Conservation (phyloP, 2,329 filamentous ascomycete species). For the Ophiostoma ips region DNA sequence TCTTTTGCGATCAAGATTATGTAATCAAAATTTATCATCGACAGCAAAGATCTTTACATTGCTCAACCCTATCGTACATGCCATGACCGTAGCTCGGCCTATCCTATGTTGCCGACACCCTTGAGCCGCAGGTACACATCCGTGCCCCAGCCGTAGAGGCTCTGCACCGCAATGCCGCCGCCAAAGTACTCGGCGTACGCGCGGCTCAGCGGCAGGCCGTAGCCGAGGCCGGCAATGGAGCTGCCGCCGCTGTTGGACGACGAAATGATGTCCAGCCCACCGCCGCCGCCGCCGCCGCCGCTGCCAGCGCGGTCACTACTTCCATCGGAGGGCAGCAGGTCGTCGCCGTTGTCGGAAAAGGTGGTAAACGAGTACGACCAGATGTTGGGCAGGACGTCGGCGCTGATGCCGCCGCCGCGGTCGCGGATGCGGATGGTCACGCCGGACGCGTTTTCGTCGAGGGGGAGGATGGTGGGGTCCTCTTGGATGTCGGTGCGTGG, state of each 20-base stretch:
- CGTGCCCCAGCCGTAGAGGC: slow-evolving; percentile 80
- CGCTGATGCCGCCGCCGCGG: slow-evolving; percentile 82
- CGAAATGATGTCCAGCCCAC: slow-evolving; percentile 63
- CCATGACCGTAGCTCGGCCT: no score
- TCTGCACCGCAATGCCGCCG: slow-evolving; percentile 89
- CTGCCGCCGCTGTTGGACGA: slow-evolving; percentile 57
- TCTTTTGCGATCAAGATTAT: no score
- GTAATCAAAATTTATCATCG: no score
- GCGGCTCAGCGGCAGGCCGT: slow-evolving; percentile 76
- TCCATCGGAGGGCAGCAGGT: slow-evolving; percentile 18
- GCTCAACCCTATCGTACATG: not conserved
- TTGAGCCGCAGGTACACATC: slow-evolving; percentile 55
- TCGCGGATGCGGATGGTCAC: slow-evolving; percentile 94
- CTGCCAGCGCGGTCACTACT: no score
- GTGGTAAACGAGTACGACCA: slow-evolving; percentile 98
- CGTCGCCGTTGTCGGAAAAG: slow-evolving; percentile 56
- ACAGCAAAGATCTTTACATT: no score
- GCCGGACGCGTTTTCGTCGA: slow-evolving; percentile 57
- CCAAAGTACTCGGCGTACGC: slow-evolving; percentile 98
- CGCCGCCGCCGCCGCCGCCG: slow-evolving; percentile 47
- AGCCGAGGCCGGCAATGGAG: slow-evolving; percentile 85
- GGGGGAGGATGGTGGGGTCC: slow-evolving; percentile 31
- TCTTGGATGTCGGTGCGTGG: not conserved
- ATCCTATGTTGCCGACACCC: slow-evolving; percentile 43
- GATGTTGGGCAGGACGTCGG: slow-evolving; percentile 70